phyloP scores from a whole-genome alignment of 257 asterid species.

The Ajuga chamaepitys region DNA sequence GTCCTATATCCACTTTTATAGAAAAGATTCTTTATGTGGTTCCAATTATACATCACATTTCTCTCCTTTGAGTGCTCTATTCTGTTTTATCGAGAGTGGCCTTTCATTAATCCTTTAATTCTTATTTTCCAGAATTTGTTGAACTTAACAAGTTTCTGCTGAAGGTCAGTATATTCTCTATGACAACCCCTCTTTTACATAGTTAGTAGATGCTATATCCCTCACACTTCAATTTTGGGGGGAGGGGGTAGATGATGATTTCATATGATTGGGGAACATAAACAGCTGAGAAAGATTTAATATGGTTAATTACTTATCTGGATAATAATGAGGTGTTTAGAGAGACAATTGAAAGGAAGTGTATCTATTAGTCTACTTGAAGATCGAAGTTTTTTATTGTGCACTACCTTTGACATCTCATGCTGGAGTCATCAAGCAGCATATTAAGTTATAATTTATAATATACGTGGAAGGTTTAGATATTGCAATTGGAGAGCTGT shows the following conservation, averaged over 20 bases:
- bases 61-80: not conserved
- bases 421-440: not conserved
- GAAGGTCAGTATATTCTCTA: conserved; percentile 43
- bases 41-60: not conserved
- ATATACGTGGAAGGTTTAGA: not conserved
- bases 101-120: not conserved
- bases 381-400: not conserved
- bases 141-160: conserved; percentile 78
- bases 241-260: too few species aligned
- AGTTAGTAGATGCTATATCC: not conserved
- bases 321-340: not conserved
- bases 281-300: not conserved
- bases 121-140: conserved; percentile 52
- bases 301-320: not conserved
- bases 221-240: too few species aligned
- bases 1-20: not conserved
- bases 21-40: not conserved
- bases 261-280: too few species aligned
- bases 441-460: not conserved
- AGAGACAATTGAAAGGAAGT: not conserved
- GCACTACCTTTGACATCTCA: not conserved
- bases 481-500: not conserved
- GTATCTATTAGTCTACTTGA: not conserved
- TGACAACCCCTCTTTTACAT: not conserved
- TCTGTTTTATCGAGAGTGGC: not conserved